Conservation (phyloP, 805 yeast species). For the Zygosaccharomyces pseudorouxii region DNA sequence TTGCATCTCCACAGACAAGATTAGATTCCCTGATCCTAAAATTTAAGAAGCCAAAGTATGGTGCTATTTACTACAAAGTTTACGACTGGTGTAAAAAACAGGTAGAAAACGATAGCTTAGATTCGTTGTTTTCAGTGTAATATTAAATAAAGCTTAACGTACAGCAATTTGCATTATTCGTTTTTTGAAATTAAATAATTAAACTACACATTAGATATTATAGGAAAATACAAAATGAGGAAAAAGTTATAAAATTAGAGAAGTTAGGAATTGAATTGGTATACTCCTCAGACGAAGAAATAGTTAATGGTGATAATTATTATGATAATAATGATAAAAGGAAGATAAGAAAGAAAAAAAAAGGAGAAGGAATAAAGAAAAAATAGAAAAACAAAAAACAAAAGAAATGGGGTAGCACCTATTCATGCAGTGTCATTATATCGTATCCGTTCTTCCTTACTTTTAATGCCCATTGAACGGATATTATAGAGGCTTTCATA, state of each 20-base stretch:
- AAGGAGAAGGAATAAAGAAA: not conserved
- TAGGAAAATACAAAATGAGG: slow-evolving; percentile 1
- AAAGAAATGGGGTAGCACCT: slow-evolving; percentile 11
- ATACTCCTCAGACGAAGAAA: slow-evolving; percentile 3
- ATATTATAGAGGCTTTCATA: slow-evolving; percentile 76
- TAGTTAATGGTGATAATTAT: not conserved
- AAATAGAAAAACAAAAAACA: slow-evolving; percentile 5
- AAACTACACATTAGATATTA: slow-evolving; percentile 6
- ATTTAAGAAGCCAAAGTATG: slow-evolving; percentile 22
- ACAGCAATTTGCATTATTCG: slow-evolving; percentile 1
- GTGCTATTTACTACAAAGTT: slow-evolving; percentile 18
- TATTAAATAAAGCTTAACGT: slow-evolving; percentile 5
- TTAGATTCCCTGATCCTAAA: slow-evolving; percentile 27
- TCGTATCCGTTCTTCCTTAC: slow-evolving; percentile 38
- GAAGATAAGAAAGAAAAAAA: not conserved
- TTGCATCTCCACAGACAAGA: slow-evolving; percentile 29
- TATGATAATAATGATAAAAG: not conserved
- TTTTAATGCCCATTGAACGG: slow-evolving; percentile 79
- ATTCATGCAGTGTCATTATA: slow-evolving; percentile 38
- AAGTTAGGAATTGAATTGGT: not conserved
- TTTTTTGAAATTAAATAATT: not conserved
- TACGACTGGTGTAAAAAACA: slow-evolving; percentile 19
- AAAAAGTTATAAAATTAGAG: not conserved
- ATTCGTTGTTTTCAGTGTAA: slow-evolving; percentile 14
- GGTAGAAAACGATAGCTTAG: slow-evolving; percentile 10